Evolutionary conservation across 73 alveolate genomes (phyloP), one percentile per base, ranked within the genome.

Genomic region (Halteria grandinella): DNA sequence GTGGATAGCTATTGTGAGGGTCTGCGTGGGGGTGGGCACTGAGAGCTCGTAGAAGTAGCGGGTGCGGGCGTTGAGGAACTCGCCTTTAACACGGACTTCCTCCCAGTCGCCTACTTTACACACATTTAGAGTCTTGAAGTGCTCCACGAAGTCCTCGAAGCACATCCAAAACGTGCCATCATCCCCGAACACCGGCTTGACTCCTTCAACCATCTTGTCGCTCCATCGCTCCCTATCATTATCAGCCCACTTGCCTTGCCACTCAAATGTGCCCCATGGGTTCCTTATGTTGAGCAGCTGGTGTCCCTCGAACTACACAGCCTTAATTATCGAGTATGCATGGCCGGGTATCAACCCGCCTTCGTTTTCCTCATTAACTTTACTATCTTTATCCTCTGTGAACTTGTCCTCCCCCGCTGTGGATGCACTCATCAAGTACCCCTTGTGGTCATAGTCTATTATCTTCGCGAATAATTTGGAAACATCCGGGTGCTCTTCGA

Each of bases 191-290:
- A 84, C 92, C 27, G 83, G 89, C 50, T 85, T 74, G 66, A 91
- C 53, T 63, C 83, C 72, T 45, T 77, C 75, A 69, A 87, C 87
- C 54, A 95, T 81, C 53, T 92, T 95, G 23, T 89, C 94, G n/a
- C 90, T 92, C 98, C 98, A 91, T 69, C 72, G 86, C 48, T 77
- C 78, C 0, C 87, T 82, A 29, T 95, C 85, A 29, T 74, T 78
- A 75, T 95, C 97, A 17, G 94, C 73, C 97, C 97, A 95, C 58
- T 91, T 96, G 0, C 97, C 98, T 55, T 69, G 47, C 98, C 99
- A 95, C 53, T 93, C 98, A 0, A 87, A 81, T 41, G 78, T 78
- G 21, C 99, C 98, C 99, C 98, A 93, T 54, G 98, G 98, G 83
- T 94, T 97, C 85, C 99, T 86, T 10, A 97, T 85, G 53, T 97